Percentiles rank a stretch among this genome's conserved stretches.
Conservation (phyloP, 345 rosid genomes). For the Syzygium jambos region DNA sequence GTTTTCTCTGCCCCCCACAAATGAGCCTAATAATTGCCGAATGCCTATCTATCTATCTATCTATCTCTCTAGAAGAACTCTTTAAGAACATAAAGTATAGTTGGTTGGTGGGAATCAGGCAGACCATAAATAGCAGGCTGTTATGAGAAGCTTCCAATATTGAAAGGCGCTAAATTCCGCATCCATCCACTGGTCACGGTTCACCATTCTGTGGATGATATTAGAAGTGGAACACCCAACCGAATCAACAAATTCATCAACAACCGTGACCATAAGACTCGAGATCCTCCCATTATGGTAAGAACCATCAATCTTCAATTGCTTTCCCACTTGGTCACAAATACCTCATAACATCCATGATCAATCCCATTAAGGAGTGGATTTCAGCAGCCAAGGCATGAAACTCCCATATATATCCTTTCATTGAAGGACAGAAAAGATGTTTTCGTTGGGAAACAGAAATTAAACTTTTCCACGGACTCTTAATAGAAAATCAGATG, state of each 20-base stretch:
- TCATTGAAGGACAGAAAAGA: neutral
- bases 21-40: neutral
- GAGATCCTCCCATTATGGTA: neutral
- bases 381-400: neutral
- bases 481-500: neutral
- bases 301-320: neutral
- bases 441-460: neutral
- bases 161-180: neutral
- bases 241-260: neutral
- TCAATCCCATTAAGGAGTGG: neutral
- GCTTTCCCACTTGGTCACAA: neutral
- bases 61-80: neutral
- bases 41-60: neutral
- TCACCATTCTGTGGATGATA: neutral
- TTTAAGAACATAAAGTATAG: neutral
- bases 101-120: neutral
- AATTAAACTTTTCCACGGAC: neutral
- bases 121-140: neutral
- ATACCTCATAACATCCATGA: neutral
- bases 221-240: neutral
- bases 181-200: neutral
- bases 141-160: neutral
- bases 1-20: neutral
- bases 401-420: neutral
- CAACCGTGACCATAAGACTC: neutral